These are phyloP conservation scores for Gaillardinia entomophila DNA, from an alignment of 805 yeast genomes.

Conservation along the genomic window DNA sequence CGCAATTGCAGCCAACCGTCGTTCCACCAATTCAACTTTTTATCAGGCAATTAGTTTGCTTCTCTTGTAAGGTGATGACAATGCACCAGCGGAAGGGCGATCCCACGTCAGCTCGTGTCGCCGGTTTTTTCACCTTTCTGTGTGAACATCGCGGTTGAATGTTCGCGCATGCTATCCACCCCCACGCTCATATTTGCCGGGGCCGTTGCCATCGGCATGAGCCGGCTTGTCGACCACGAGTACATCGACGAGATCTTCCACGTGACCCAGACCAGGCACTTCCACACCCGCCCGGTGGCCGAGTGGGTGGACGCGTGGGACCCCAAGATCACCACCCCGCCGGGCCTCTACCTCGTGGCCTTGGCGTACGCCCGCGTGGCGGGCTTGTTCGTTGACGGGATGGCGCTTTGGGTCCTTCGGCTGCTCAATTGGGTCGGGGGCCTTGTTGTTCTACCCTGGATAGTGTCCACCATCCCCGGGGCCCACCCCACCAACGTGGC, in stretches of 20 bases:
- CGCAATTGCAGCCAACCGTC: too few species aligned
- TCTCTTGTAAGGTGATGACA: too few species aligned
- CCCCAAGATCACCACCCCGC: constrained; percentile 92
- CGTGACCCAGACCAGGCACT: constrained; percentile 67
- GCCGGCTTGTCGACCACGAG: constrained; percentile 1
- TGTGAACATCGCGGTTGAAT: too few species aligned
- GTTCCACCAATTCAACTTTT: too few species aligned
- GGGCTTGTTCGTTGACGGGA: constrained; percentile 3
- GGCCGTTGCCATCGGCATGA: too few species aligned
- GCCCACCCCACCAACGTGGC: constrained; percentile 14
- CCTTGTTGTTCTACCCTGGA: constrained; percentile 43
- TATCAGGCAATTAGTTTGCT: too few species aligned
- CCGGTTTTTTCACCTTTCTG: too few species aligned
- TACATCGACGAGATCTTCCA: constrained; percentile 80
- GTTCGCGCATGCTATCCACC: too few species aligned
- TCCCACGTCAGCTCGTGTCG: too few species aligned
- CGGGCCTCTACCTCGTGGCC: constrained; percentile 69
- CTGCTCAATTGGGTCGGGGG: constrained; percentile 67
- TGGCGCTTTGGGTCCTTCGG: too few species aligned
- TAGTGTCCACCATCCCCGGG: constrained; percentile 21
- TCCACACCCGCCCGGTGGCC: constrained; percentile 54
- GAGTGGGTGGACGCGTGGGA: constrained; percentile 51
- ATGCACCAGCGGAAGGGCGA: too few species aligned
- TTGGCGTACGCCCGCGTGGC: constrained; percentile 21
- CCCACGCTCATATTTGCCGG: too few species aligned